Evolutionary conservation across 2,329 filamentous ascomycete genomes (phyloP), one percentile per base, ranked within the genome.

Genomic region (Diaporthe velutina): DNA sequence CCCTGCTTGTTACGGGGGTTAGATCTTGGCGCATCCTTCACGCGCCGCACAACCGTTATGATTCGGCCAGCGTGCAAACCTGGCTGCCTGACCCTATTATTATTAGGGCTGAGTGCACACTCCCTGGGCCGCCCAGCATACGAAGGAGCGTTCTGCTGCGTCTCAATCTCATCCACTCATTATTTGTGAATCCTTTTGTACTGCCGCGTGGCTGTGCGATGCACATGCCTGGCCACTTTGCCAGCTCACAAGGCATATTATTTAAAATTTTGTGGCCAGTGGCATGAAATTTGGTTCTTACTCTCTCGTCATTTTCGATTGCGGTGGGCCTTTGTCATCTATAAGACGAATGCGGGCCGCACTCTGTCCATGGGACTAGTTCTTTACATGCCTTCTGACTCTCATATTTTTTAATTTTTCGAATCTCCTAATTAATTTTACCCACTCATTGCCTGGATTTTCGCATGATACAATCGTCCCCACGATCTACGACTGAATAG

Each of bases 11-110:
- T 38, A 8, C 48, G 45, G 40, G 19, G n/a, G 40, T 25, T 25
- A n/a, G 13, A 4, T 54, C 64, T 68, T 68, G 64, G 64, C 64
- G 48, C n/a, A 68, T 68, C 64, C 64, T 68, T 30, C 64, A 28
- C 30, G 48, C 45, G 45, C 33, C 54, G 48, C 64, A 68, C 33
- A 28, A 13, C 64, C n/a, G 45, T 40, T 54, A 3, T 54, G 64
- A 68, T 68, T 67, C 64, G 64, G n/a, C 64, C 48, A 6, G 19
- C n/a, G n/a, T 50, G 45, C 38, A 13, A 6, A 40, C n/a, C 7
- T 68, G 33, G 25, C 64, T 60, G 57, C 35, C 57, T 58, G 22
- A 9, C 4, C 30, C 28, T 52, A 33, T 64, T 48, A 8, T 42
- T 35, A 52, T 33, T 8, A 38, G 45, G 64, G 64, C 64, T 54